A percentile compares a stretch with the other conserved stretches of the same genome.
These are phyloP conservation scores for Podila epigama DNA, from an alignment of 192 early-diverging fungal species.

Conservation along the genomic window DNA sequence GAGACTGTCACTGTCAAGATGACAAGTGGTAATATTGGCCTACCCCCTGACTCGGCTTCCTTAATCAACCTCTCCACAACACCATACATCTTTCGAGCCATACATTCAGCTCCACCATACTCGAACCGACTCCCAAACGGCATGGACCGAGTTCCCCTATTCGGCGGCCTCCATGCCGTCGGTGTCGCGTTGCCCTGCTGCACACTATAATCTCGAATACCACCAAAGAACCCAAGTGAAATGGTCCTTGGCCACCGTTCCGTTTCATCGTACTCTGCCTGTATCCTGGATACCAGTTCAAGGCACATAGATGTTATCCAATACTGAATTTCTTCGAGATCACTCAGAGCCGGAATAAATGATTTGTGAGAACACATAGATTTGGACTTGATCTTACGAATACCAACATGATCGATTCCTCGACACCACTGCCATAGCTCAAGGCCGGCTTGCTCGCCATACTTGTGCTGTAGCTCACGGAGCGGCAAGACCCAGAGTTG, in stretches of 20 bases:
- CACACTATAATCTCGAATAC: not conserved
- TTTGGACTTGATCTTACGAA: slow-evolving; percentile 45
- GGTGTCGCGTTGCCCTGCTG: slow-evolving; percentile 4
- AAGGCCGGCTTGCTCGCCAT: slow-evolving; percentile 43
- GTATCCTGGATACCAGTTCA: slow-evolving; percentile 29
- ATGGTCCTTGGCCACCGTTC: slow-evolving; percentile 44
- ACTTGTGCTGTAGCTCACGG: slow-evolving; percentile 30
- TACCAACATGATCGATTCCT: slow-evolving; percentile 41
- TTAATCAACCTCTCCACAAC: slow-evolving; percentile 28
- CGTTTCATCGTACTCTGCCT: slow-evolving; percentile 34
- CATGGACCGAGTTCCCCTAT: slow-evolving; percentile 35
- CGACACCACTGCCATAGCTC: slow-evolving; percentile 50
- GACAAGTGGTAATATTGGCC: slow-evolving; percentile 25
- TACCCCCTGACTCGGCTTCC: slow-evolving; percentile 30
- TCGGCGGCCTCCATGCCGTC: slow-evolving; percentile 11
- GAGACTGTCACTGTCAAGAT: slow-evolving; percentile 33
- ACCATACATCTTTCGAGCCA: slow-evolving; percentile 29
- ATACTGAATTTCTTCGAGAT: slow-evolving; percentile 44
- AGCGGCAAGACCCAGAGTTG: slow-evolving; percentile 40
- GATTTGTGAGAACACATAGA: slow-evolving; percentile 49
- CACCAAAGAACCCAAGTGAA: slow-evolving; percentile 42
- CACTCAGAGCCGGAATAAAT: slow-evolving; percentile 35
- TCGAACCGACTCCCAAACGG: slow-evolving; percentile 36
- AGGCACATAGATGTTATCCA: slow-evolving; percentile 31
- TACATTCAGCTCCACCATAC: slow-evolving; percentile 40